phyloP scores from a whole-genome alignment of 352 stramenopile genomes.

The Globisporangium paroecandrum region DNA sequence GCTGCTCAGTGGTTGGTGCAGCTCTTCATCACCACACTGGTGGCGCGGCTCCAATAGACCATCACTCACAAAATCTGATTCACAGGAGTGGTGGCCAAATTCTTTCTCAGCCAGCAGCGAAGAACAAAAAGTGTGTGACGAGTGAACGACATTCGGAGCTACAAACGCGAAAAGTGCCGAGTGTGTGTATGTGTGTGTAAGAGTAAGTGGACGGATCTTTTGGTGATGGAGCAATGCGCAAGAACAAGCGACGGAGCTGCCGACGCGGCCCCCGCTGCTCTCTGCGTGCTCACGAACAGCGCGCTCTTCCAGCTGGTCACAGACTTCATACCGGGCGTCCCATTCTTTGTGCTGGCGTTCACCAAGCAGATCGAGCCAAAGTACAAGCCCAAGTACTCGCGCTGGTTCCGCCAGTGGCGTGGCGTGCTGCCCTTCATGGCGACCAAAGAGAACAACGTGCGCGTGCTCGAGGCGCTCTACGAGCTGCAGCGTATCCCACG shows the following conservation, averaged over 20 bases:
- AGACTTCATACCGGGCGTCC: not conserved
- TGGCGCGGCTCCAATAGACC: no score
- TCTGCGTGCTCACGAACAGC: conserved; percentile 9
- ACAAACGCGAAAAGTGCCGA: not conserved
- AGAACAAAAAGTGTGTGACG: not conserved
- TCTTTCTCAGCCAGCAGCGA: not conserved
- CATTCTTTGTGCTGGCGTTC: conserved; percentile 7
- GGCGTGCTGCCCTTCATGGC: conserved; percentile 15
- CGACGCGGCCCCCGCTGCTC: not conserved
- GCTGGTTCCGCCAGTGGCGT: conserved; percentile 8
- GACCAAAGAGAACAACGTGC: conserved; percentile 2
- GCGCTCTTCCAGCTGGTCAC: conserved; percentile 6
- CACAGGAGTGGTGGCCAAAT: no score
- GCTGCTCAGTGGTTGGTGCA: conserved; percentile 16
- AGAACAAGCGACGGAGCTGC: not conserved
- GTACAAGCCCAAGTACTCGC: conserved; percentile 12
- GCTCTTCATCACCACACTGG: no score
- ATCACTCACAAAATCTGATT: no score
- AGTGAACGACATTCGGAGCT: conserved; percentile 1
- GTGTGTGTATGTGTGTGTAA: not conserved
- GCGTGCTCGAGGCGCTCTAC: conserved; percentile 9
- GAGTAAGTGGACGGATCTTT: no score
- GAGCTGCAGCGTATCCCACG: not conserved
- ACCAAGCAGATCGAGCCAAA: not conserved
- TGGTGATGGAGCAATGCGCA: not conserved